Conservation (phyloP, 768 basidiomycete genomes). For the Serendipita sp. region DNA sequence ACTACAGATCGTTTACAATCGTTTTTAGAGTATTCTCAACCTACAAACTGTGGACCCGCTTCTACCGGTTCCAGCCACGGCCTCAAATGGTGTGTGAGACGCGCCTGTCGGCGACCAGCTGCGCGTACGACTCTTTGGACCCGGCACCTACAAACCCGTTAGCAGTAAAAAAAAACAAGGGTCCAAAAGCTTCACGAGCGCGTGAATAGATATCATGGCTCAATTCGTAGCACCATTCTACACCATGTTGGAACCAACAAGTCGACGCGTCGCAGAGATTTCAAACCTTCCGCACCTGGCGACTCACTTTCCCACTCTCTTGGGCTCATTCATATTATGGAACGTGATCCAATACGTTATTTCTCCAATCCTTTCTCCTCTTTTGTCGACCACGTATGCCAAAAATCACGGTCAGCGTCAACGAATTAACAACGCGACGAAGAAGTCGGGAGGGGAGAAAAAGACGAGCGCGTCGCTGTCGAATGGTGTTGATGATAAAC, state of each 20-base stretch:
- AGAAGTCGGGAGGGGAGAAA: not conserved
- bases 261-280: not conserved
- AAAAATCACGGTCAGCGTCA: too few relatives aligned
- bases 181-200: too few relatives aligned
- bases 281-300: not conserved
- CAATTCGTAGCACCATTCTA: not conserved
- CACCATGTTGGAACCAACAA: not conserved
- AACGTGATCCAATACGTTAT: not conserved
- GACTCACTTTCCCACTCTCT: not conserved
- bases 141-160: too few relatives aligned
- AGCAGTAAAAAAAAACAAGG: too few relatives aligned
- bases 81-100: too few relatives aligned
- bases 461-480: not conserved
- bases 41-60: too few relatives aligned
- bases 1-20: too few relatives aligned
- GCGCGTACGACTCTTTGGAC: too few relatives aligned
- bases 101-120: too few relatives aligned
- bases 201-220: too few relatives aligned
- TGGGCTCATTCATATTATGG: not conserved
- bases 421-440: not conserved
- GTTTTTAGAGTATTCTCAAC: too few relatives aligned
- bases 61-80: too few relatives aligned
- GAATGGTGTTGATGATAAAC: not conserved
- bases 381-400: not conserved
- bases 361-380: not conserved